These are phyloP conservation scores for Trapa bicornis DNA, from an alignment of 345 rosid species.

Conservation along the genomic window DNA sequence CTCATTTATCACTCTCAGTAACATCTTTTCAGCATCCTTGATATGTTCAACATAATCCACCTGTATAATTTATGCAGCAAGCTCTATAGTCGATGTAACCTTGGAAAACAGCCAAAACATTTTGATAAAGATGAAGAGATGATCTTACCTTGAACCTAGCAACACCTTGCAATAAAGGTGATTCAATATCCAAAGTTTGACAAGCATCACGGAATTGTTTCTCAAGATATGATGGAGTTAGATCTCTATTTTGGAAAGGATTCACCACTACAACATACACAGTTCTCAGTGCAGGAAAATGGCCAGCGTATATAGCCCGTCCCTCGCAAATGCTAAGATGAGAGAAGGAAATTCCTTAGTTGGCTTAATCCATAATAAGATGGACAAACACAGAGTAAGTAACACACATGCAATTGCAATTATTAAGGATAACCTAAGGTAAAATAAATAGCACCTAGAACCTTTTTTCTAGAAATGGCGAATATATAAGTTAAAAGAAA, in stretches of 20 bases:
- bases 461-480: not conserved
- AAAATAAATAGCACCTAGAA: not conserved
- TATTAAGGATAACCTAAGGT: not conserved
- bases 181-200: slow-evolving; percentile 44
- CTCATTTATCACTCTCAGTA: slow-evolving; percentile 70
- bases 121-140: slow-evolving; percentile 4
- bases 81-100: slow-evolving; percentile 7
- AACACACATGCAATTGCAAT: not conserved
- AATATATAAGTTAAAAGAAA: not conserved
- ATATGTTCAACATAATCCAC: slow-evolving; percentile 64
- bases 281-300: slow-evolving; percentile 41
- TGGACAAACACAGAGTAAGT: not conserved
- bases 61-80: slow-evolving; percentile 27
- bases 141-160: slow-evolving; percentile 45
- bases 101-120: slow-evolving; percentile 6
- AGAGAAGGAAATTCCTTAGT: not conserved
- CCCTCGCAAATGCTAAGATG: slow-evolving; percentile 55
- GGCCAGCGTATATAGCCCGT: slow-evolving; percentile 57
- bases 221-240: slow-evolving; percentile 57
- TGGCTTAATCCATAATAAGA: not conserved
- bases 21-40: slow-evolving; percentile 57
- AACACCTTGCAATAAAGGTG: slow-evolving; percentile 25
- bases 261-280: slow-evolving; percentile 59
- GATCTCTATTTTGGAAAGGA: slow-evolving; percentile 54
- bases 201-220: slow-evolving; percentile 84